Conservation (phyloP, 768 basidiomycete species). For the Brasilioporus rufonigricans region DNA sequence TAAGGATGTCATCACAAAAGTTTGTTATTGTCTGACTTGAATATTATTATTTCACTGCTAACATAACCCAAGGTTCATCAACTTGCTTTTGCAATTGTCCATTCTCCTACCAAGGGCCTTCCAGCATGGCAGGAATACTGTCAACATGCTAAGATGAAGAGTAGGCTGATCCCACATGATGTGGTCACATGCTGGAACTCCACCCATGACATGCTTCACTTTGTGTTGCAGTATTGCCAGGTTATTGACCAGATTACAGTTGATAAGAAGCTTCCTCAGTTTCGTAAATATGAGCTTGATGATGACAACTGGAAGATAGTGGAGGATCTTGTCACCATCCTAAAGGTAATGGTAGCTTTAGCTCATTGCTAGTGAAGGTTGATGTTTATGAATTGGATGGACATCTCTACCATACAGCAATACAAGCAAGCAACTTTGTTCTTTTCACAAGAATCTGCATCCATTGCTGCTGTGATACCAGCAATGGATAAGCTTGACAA, state of each 20-base stretch:
- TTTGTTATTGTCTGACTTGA: no score
- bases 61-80: not conserved
- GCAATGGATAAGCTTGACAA: constrained; percentile 1
- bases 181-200: not conserved
- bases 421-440: not conserved
- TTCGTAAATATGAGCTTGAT: not conserved
- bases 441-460: not conserved
- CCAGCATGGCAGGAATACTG: not conserved
- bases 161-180: not conserved
- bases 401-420: not conserved
- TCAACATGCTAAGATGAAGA: no score
- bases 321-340: no score
- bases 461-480: not conserved
- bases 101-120: not conserved
- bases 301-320: not conserved
- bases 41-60: no score
- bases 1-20: no score
- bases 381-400: no score
- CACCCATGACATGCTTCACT: not conserved
- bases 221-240: not conserved
- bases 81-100: not conserved
- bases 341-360: no score
- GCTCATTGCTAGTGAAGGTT: no score
- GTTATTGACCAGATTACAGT: not conserved
- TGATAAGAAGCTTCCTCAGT: not conserved